These are phyloP conservation scores for Phytophthora hibernalis DNA, from an alignment of 352 stramenopile species.

Conservation along the genomic window DNA sequence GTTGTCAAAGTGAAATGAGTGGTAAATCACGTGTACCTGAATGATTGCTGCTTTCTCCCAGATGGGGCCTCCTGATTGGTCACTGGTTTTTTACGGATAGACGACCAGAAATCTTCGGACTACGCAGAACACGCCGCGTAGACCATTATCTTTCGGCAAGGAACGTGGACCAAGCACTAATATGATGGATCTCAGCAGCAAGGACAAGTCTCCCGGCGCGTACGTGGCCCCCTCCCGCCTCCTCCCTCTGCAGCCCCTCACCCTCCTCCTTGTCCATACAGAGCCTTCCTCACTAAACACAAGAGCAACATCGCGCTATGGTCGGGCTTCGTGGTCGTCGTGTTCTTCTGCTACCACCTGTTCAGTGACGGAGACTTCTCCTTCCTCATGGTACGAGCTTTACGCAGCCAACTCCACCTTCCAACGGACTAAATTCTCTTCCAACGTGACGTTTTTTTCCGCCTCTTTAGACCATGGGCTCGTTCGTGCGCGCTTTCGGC, in stretches of 20 bases:
- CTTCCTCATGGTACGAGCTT: slow-evolving; percentile 93
- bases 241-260: not conserved
- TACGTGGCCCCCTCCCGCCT: slow-evolving; percentile 30
- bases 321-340: slow-evolving; percentile 94
- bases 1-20: not conserved
- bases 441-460: not conserved
- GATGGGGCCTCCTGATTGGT: slow-evolving; percentile 5
- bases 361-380: slow-evolving; percentile 98
- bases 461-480: slow-evolving; percentile 83
- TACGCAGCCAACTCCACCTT: not conserved
- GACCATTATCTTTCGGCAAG: slow-evolving; percentile 34
- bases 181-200: slow-evolving; percentile 61
- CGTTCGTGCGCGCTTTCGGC: slow-evolving; percentile 89
- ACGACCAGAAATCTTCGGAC: slow-evolving; percentile 38
- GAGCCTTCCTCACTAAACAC: slow-evolving; percentile 83
- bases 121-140: slow-evolving; percentile 28
- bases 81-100: slow-evolving; percentile 11
- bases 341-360: slow-evolving; percentile 97
- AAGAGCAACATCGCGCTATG: slow-evolving; percentile 97
- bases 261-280: slow-evolving; percentile 17
- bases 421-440: not conserved
- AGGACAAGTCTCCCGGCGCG: slow-evolving; percentile 63
- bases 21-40: not conserved
- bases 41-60: slow-evolving; percentile 24
- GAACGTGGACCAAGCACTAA: slow-evolving; percentile 2